Evolutionary conservation across 2,329 filamentous ascomycete species (phyloP).

Genomic region (Botrytis sinoallii): DNA sequence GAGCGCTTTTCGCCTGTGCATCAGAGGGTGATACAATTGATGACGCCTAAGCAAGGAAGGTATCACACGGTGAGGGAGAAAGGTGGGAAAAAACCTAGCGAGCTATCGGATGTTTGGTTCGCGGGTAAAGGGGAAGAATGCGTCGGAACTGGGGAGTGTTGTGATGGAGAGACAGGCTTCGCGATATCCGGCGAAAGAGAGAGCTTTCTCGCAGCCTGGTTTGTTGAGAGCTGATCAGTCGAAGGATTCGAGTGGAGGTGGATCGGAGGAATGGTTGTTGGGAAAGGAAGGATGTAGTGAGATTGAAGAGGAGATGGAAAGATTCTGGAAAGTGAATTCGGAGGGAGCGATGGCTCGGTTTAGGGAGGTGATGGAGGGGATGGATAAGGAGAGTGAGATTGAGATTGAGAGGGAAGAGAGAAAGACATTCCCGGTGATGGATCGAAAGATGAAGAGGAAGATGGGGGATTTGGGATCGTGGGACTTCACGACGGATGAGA

Average conservation of each 20-base stretch:
- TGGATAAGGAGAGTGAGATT: not conserved
- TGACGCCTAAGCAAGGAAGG: not conserved
- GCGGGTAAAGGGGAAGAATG: not conserved
- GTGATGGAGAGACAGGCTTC: not conserved
- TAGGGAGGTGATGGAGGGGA: not conserved
- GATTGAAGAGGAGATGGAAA: not conserved
- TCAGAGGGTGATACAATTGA: not conserved
- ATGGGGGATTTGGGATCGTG: not conserved
- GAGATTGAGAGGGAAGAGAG: not conserved
- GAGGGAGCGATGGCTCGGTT: too few species aligned
- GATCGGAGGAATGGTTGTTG: not conserved
- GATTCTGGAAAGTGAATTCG: not conserved
- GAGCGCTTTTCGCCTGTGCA: not conserved
- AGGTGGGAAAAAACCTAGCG: too few species aligned
- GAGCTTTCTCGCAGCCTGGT: not conserved
- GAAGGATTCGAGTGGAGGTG: not conserved
- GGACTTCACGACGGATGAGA: not conserved
- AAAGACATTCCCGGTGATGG: not conserved
- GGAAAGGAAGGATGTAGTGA: not conserved
- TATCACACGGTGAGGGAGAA: too few species aligned
- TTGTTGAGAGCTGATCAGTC: not conserved
- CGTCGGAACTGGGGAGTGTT: not conserved
- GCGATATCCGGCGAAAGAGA: not conserved
- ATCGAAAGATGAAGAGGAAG: not conserved
- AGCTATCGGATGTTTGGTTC: not conserved